phyloP scores from a whole-genome alignment of 345 rosid species.

The Passiflora organensis region DNA sequence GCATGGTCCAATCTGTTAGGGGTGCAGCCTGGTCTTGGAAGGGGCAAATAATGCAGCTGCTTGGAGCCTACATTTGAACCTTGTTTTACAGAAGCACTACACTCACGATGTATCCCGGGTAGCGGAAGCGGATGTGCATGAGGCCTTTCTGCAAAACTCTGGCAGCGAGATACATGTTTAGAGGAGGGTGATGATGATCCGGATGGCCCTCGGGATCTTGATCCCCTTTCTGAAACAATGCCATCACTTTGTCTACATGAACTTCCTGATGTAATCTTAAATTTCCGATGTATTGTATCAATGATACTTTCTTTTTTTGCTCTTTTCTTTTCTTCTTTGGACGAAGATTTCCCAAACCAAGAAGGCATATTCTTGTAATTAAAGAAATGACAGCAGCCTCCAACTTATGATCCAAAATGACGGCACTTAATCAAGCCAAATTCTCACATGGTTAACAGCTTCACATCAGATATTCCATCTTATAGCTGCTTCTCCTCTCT shows the following conservation, averaged over 20 bases:
- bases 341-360: conserved; percentile 16
- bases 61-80: conserved; percentile 11
- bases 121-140: conserved; percentile 30
- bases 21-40: conserved; percentile 19
- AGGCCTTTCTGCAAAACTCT: conserved; percentile 30
- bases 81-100: conserved; percentile 14
- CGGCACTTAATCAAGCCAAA: conserved; percentile 13
- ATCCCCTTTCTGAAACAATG: conserved; percentile 17
- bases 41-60: conserved; percentile 14
- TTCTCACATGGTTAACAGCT: conserved; percentile 20
- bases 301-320: conserved; percentile 22
- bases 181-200: conserved; percentile 24
- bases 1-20: conserved; percentile 13
- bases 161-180: conserved; percentile 21
- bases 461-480: conserved; percentile 5
- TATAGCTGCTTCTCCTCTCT: conserved; percentile 6
- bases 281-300: conserved; percentile 23
- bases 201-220: conserved; percentile 22
- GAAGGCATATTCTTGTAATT: conserved; percentile 36
- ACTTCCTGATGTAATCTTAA: conserved; percentile 19
- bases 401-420: conserved; percentile 8
- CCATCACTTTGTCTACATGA: conserved; percentile 10
- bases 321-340: conserved; percentile 30
- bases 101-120: conserved; percentile 15
- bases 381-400: conserved; percentile 9